Conservation (phyloP, 495 filamentous ascomycete species). For the Penicillium silybi region DNA sequence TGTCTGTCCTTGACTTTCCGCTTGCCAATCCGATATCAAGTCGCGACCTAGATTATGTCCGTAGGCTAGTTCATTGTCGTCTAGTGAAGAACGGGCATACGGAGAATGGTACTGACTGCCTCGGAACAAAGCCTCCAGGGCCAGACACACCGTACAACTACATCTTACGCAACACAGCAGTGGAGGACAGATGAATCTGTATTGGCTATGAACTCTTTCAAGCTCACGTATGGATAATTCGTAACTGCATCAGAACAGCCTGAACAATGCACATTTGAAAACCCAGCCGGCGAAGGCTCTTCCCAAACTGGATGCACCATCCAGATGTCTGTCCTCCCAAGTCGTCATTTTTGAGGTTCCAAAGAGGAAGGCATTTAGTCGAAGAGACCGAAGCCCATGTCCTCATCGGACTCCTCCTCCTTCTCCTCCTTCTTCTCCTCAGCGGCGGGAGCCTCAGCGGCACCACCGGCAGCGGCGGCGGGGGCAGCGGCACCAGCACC, state of each 20-base stretch:
- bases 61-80: background rate
- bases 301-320: slow-evolving; percentile 32
- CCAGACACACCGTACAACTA: background rate
- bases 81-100: background rate
- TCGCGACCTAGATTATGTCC: background rate
- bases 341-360: slow-evolving; percentile 25
- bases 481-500: slow-evolving; percentile 63
- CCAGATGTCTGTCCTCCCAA: slow-evolving; percentile 38
- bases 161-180: slow-evolving; percentile 10
- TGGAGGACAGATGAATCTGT: slow-evolving; percentile 38
- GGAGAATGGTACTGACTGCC: background rate
- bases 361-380: slow-evolving; percentile 55
- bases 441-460: slow-evolving; percentile 62
- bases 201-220: slow-evolving; percentile 42
- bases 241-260: slow-evolving; percentile 43
- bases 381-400: slow-evolving; percentile 99
- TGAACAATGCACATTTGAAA: slow-evolving; percentile 32
- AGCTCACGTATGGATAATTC: slow-evolving; percentile 39
- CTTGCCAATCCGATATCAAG: background rate
- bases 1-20: background rate
- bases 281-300: slow-evolving; percentile 28
- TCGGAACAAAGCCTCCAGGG: background rate
- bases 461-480: slow-evolving; percentile 60
- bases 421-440: slow-evolving; percentile 72
- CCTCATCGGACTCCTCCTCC: slow-evolving; percentile 96